Evolutionary conservation across 805 yeast genomes (phyloP), one percentile per base, ranked within the genome.

Genomic region (Yarrowia sp.): DNA sequence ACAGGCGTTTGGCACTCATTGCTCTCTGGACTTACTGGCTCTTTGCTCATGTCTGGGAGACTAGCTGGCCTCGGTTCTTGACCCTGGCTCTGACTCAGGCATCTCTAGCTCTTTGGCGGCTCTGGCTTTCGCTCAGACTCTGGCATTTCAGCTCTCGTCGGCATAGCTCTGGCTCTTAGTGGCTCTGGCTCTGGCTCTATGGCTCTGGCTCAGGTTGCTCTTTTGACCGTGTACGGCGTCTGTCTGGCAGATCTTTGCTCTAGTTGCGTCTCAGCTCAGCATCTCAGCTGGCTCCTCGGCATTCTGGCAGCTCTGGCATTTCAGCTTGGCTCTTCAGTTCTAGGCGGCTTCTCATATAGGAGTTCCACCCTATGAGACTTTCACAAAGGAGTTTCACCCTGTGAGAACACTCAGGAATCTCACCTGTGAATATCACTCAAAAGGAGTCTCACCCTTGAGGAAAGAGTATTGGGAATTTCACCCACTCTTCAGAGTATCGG

Each of bases 271-370:
- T 47, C 55, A 47, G 19, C 50, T 14, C 50, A 46, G 53, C 34
- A 34, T 24, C 17, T 46, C 50, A 44, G 34, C 50, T 46, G 34
- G 50, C 53, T 49, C 5, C 39, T 49, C 53, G 12, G 53, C 56
- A 13, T 36, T 17, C 56, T 19, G 42, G 56, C 42, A 50, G 56
- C 56, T 50, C 56, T 50, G n/a, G 56, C 56, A 17, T 50, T 50
- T 36, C 40, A 50, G 56, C 56, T 34, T 50, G 56, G 56, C 40
- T 50, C 56, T 50, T 50, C 42, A 50, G 56, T 34, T 50, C 56
- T 50, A 50, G 56, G 56, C 56, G 56, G 56, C 56, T 30, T 17
- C 33, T 52, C 58, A 52, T 17, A 52, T 2, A 52, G 58, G 43
- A 52, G 36, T 36, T 52, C 3, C 56, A 52, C 56, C 56, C 56